phyloP scores from a whole-genome alignment of 306 rosid species.

The Senna tora region DNA sequence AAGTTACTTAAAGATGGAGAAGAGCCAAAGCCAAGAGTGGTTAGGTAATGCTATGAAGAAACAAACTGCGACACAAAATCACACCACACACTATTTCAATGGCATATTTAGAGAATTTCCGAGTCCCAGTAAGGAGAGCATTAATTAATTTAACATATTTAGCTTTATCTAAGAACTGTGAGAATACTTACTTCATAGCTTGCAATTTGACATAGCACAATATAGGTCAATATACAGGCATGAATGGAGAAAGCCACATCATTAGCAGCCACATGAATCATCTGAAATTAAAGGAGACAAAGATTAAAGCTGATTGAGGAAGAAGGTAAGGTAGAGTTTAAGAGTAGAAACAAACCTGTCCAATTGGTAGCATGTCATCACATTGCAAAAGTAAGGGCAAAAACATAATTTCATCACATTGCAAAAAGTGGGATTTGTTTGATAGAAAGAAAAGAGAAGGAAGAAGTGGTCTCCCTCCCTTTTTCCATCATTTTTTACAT shows the following conservation, averaged over 20 bases:
- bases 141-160: no score
- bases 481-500: no score
- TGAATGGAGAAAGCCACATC: conserved; percentile 66
- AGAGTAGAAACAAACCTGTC: conserved; percentile 51
- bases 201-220: conserved; percentile 40
- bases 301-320: no score
- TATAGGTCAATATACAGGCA: conserved; percentile 26
- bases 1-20: conserved; percentile 55
- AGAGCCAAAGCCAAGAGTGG: conserved; percentile 53
- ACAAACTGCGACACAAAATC: conserved; percentile 42
- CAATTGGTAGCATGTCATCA: no score
- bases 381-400: no score
- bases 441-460: no score
- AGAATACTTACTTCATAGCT: conserved; percentile 42
- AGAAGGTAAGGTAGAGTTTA: no score
- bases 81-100: conserved; percentile 33
- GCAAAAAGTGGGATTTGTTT: no score
- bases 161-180: background rate
- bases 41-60: conserved; percentile 47
- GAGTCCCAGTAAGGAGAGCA: no score
- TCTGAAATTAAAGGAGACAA: conserved; percentile 52
- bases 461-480: no score
- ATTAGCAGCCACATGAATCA: conserved; percentile 90
- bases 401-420: no score
- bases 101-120: conserved; percentile 38